Evolutionary conservation across 1,284 basidiomycete genomes (phyloP).

Genomic region (Ganoderma lingzhi): DNA sequence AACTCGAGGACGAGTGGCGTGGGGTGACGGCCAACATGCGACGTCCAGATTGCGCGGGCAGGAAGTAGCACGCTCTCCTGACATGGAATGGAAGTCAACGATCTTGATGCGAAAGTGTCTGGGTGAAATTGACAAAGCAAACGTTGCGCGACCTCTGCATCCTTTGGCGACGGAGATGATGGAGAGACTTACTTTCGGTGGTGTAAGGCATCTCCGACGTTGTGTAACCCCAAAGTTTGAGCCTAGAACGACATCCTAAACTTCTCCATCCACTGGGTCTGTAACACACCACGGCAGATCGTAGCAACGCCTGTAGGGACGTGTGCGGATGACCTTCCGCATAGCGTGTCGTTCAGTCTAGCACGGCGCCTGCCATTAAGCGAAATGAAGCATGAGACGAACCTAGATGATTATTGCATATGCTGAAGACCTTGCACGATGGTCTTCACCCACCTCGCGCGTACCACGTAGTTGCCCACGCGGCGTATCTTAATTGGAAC

Average conservation of each 20-base stretch:
- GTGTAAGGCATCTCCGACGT: conserved; percentile 7
- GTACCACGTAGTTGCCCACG: conserved; percentile 25
- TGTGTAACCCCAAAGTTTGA: neutral
- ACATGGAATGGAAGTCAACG: conserved; percentile 8
- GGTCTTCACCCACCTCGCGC: conserved; percentile 23
- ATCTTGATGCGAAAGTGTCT: neutral
- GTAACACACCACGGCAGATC: neutral
- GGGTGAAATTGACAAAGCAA: neutral
- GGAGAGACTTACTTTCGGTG: conserved; percentile 11
- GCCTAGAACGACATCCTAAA: neutral
- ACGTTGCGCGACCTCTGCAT: conserved; percentile 6
- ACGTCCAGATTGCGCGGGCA: conserved; percentile 12
- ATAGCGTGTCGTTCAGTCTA: neutral
- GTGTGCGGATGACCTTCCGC: neutral
- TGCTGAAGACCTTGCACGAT: conserved; percentile 20
- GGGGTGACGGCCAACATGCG: conserved; percentile 18
- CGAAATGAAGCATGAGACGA: neutral
- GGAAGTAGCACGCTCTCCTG: neutral
- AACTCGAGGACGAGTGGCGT: conserved; percentile 17
- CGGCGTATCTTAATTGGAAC: conserved; percentile 15
- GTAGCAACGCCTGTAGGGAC: neutral
- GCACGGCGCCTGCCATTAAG: neutral
- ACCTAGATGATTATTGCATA: conserved; percentile 10
- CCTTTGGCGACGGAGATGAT: conserved; percentile 26
- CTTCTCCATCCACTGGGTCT: neutral